A percentile compares a stretch with the other conserved stretches of the same genome.
Conservation (phyloP, 1,284 basidiomycete species). For the Boletus smithii region DNA sequence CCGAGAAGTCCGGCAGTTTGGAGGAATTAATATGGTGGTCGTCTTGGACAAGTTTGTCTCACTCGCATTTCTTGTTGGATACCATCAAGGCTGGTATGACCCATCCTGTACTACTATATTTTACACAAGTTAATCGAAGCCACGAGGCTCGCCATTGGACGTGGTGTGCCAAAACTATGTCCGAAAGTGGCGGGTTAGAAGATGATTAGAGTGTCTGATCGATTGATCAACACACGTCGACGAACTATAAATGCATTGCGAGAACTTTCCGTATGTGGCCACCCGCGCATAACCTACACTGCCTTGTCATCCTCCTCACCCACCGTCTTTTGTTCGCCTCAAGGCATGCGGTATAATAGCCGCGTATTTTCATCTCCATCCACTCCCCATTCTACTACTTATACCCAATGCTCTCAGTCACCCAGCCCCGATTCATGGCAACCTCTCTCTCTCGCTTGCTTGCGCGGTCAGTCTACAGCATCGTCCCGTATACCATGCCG, state of each 20-base stretch:
- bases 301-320: slow-evolving; percentile 3
- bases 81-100: slow-evolving; percentile 6
- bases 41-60: slow-evolving; percentile 53
- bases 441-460: slow-evolving; percentile 3
- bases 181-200: neutral
- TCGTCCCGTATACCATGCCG: slow-evolving; percentile 17
- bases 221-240: neutral
- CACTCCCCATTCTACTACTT: too few species aligned
- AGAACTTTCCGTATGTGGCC: neutral
- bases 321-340: slow-evolving; percentile 19
- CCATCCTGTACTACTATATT: slow-evolving; percentile 19
- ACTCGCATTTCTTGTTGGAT: slow-evolving; percentile 31
- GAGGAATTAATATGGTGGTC: too few species aligned
- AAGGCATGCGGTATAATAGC: slow-evolving; percentile 22
- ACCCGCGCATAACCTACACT: slow-evolving; percentile 3
- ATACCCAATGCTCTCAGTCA: too few species aligned
- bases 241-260: neutral
- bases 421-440: slow-evolving; percentile 1
- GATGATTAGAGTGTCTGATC: neutral
- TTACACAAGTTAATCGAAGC: neutral
- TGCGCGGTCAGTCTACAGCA: slow-evolving; percentile 19
- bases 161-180: neutral
- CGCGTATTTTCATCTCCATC: slow-evolving; percentile 4
- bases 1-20: too few species aligned
- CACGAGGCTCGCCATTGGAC: neutral